phyloP scores from a whole-genome alignment of 805 yeast species.

The Myxozyma neotropica region DNA sequence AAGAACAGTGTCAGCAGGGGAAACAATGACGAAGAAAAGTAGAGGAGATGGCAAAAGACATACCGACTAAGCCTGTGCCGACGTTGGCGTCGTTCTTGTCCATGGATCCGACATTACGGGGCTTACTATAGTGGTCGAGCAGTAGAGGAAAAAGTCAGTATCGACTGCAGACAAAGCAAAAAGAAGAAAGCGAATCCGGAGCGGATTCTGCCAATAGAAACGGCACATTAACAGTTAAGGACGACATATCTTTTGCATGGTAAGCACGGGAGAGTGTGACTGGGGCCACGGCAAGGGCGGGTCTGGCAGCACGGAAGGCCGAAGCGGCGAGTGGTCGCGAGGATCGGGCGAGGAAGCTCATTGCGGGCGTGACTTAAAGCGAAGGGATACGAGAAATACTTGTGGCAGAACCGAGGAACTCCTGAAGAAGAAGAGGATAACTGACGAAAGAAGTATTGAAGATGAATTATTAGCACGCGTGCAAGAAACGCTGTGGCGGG shows the following conservation, averaged over 20 bases:
- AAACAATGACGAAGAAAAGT: neutral
- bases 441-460: neutral
- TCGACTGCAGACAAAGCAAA: too few relatives aligned
- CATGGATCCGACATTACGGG: conserved; percentile 93
- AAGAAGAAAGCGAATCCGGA: too few relatives aligned
- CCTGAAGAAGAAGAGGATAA: neutral
- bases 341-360: conserved; percentile 22
- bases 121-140: conserved; percentile 93
- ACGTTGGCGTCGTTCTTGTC: conserved; percentile 75
- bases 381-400: neutral
- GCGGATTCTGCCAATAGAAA: neutral
- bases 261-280: conserved; percentile 21
- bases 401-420: too few relatives aligned
- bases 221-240: too few relatives aligned
- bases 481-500: conserved; percentile 17
- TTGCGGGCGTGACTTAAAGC: neutral
- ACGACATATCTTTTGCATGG: conserved; percentile 32
- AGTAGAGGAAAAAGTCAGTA: conserved; percentile 40
- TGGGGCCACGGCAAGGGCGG: conserved; percentile 1
- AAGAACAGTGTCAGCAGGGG: neutral
- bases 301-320: conserved; percentile 9
- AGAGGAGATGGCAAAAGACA: conserved; percentile 4
- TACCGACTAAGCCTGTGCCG: conserved; percentile 95
- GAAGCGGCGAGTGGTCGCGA: conserved; percentile 11
- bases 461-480: conserved; percentile 8